Evolutionary conservation across 345 rosid genomes (phyloP).

Genomic region (Atalantia buxifolia): DNA sequence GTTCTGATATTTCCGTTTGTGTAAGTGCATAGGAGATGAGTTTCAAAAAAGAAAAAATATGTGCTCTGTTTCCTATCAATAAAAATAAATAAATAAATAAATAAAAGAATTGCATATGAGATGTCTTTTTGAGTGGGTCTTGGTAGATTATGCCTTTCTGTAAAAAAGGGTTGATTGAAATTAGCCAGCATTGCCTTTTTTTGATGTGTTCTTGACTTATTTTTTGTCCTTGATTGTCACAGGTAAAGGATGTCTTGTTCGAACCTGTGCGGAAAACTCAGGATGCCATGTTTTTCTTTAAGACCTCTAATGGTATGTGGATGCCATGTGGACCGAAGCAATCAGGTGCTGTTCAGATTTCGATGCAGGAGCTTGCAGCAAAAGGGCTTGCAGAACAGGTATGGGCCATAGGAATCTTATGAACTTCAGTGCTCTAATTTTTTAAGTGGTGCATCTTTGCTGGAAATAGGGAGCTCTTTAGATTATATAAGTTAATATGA

Average conservation of each 20-base stretch:
- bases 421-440: not conserved
- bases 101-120: constrained; percentile 24
- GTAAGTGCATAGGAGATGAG: constrained; percentile 39
- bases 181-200: not conserved
- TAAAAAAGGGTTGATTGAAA: not conserved
- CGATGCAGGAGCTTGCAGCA: constrained; percentile 83
- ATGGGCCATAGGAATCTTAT: not conserved
- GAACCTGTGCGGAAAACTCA: constrained; percentile 95
- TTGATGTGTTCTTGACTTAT: not conserved
- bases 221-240: constrained; percentile 8
- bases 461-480: not conserved
- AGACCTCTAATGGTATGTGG: constrained; percentile 63
- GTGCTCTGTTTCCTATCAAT: not conserved
- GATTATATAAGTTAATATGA: not conserved
- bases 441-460: not conserved
- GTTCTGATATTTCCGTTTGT: constrained; percentile 93
- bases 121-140: not conserved
- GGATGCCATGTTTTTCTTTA: constrained; percentile 78
- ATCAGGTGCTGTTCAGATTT: constrained; percentile 63
- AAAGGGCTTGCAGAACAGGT: constrained; percentile 77
- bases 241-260: constrained; percentile 93
- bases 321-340: constrained; percentile 92
- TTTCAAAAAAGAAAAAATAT: too few species aligned
- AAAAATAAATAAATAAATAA: too few species aligned
- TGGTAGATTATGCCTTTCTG: not conserved